phyloP scores from a whole-genome alignment of 805 yeast genomes.

The Scheffersomyces stipitis region DNA sequence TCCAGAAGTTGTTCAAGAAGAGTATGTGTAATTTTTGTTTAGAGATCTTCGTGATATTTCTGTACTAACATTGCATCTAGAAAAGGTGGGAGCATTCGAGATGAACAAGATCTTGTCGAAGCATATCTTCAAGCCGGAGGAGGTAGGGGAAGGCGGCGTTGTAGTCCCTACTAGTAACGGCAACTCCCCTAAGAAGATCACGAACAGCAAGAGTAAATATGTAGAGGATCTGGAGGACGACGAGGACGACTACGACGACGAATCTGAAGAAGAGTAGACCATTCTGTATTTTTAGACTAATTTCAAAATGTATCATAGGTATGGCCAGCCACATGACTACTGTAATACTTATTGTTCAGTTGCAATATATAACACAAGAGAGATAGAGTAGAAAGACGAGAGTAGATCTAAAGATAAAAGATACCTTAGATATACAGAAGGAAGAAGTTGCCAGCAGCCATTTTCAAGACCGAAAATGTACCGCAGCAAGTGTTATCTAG shows the following conservation, averaged over 20 bases:
- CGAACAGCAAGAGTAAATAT: conserved; percentile 4
- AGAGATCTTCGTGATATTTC: not conserved
- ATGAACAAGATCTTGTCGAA: conserved; percentile 55
- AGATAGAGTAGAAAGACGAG: too few relatives aligned
- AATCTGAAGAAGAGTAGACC: conserved; percentile 3
- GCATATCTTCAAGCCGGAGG: conserved; percentile 46
- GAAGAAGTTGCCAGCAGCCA: too few relatives aligned
- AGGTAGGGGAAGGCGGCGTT: conserved; percentile 12
- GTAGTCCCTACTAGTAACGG: too few relatives aligned
- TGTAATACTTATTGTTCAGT: too few relatives aligned
- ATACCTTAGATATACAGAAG: too few relatives aligned
- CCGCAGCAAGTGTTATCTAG: too few relatives aligned
- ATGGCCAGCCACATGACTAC: too few relatives aligned
- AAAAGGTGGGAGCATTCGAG: conserved; percentile 52
- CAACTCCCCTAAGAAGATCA: conserved; percentile 2
- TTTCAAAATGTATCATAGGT: too few relatives aligned
- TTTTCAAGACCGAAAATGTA: too few relatives aligned
- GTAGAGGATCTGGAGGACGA: conserved; percentile 6
- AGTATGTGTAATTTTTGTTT: conserved; percentile 32
- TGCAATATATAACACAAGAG: too few relatives aligned
- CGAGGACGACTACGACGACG: conserved; percentile 8
- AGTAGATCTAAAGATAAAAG: too few relatives aligned
- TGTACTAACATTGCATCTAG: conserved; percentile 15
- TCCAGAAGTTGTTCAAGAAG: conserved; percentile 59
- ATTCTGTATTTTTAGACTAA: too few relatives aligned